Evolutionary conservation across 202 grass and related monocot genomes (phyloP).

Genomic region (Brachypodium distachyon): DNA sequence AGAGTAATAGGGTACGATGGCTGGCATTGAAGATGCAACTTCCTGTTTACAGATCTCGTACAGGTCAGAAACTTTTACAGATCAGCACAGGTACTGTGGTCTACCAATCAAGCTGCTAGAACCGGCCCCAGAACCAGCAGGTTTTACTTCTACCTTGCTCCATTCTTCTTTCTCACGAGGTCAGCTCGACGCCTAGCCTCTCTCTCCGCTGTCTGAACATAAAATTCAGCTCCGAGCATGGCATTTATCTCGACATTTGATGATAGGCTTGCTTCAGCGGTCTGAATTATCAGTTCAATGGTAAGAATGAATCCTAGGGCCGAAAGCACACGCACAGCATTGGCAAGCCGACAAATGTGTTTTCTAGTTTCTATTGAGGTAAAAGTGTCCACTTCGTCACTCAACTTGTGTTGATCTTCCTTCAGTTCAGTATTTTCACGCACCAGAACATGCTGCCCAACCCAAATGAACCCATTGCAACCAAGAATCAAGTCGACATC

Average conservation of each 20-base stretch:
- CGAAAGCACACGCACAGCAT: slow-evolving; percentile 61
- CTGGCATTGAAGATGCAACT: background rate
- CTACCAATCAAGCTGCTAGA: background rate
- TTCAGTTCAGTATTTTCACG: slow-evolving; percentile 21
- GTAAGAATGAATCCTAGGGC: slow-evolving; percentile 78
- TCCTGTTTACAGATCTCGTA: background rate
- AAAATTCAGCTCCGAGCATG: slow-evolving; percentile 87
- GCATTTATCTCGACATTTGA: slow-evolving; percentile 55
- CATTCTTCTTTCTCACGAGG: slow-evolving; percentile 35
- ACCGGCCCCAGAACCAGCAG: background rate
- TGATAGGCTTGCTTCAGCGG: slow-evolving; percentile 43
- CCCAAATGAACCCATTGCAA: slow-evolving; percentile 90
- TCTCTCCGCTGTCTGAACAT: slow-evolving; percentile 67
- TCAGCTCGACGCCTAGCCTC: slow-evolving; percentile 56
- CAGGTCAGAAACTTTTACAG: background rate
- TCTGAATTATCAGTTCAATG: slow-evolving; percentile 48
- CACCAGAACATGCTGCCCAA: slow-evolving; percentile 61
- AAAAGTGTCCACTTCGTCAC: slow-evolving; percentile 16
- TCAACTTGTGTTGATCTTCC: slow-evolving; percentile 22
- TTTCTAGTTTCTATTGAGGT: slow-evolving; percentile 54
- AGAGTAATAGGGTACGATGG: too few relatives aligned
- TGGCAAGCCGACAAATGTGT: slow-evolving; percentile 76
- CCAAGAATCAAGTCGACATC: slow-evolving; percentile 74
- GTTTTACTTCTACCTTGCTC: slow-evolving; percentile 14
- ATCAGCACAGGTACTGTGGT: background rate